Base-by-base conservation (phyloP, 805 yeast genomes). In the Tetrapisispora nanseiensis region DNA sequence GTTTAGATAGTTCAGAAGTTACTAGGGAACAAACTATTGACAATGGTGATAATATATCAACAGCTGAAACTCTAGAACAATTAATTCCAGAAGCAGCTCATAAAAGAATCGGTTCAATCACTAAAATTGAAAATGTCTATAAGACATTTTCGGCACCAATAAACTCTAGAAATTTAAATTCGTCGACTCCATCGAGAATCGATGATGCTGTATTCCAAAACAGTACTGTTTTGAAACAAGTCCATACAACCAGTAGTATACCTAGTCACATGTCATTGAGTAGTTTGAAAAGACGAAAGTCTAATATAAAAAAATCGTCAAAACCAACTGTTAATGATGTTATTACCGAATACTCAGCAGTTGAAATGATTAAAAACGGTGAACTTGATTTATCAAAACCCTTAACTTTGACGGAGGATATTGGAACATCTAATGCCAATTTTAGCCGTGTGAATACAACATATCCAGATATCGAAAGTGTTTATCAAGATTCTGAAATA, bases 311-410 rank as follows among this genome's bases (percentile, higher is more conserved):
- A 13, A 34, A 31, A 22, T 29, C 36, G n/a, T 27, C 30, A 9
- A 37, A 29, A 29, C 30, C 38, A 10, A 29, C 48, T 5, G 15
- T 50, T 4, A 43, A 45, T 30, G 49, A 48, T 30, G 37, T 39
- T 8, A 69, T 73, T 27, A 51, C 57, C 19, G 69, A 69, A 23
- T 73, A 71, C 47, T 62, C 66, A 44, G 59, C 54, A 2, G 62
- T 51, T 1, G 49, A 50, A 6, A 51, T 50, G 20, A 53, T 61
- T 3, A 52, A 45, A 36, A 50, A 52, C 4, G 66, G 66, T 1
- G 61, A 59, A 24, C n/a, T 61, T 21, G 62, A 61, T 40, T 43
- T 61, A 6, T 38, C 51, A 5, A 46, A 55, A n/a, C 66, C 66
- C 4, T 39, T 61, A 36, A 50, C 58, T 1, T 24, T 61, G 3